These are phyloP conservation scores for Fonsecaea multimorphosa DNA, from an alignment of 2,329 filamentous ascomycete species.

Conservation along the genomic window DNA sequence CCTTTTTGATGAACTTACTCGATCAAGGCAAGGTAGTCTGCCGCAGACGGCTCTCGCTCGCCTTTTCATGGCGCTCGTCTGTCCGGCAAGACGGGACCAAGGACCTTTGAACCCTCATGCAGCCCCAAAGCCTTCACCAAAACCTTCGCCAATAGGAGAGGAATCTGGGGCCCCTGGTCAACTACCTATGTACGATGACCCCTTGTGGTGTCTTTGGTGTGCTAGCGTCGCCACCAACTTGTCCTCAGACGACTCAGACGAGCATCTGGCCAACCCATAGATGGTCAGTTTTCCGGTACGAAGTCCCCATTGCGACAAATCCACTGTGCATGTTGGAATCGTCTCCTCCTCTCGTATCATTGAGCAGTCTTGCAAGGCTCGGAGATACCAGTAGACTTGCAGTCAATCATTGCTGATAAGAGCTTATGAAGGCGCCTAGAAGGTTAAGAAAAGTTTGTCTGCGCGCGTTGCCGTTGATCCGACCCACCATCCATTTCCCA, in stretches of 20 bases:
- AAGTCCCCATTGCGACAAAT: not conserved
- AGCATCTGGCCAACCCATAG: not conserved
- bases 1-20: not conserved
- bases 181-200: not conserved
- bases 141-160: not conserved
- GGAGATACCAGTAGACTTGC: not conserved
- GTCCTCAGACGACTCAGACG: not conserved
- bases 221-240: not conserved
- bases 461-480: not conserved
- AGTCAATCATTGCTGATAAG: slow-evolving; percentile 18
- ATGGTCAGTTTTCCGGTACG: not conserved
- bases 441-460: not conserved
- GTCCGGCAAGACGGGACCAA: slow-evolving; percentile 2
- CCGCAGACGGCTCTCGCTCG: not conserved
- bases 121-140: not conserved
- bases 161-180: not conserved
- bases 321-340: not conserved
- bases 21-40: not conserved
- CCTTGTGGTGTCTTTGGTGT: not conserved
- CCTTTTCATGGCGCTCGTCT: not conserved
- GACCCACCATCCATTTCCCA: not conserved
- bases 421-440: not conserved
- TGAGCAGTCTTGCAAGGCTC: slow-evolving; percentile 1
- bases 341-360: no score
- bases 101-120: not conserved